Base-by-base conservation (phyloP, 2,329 filamentous ascomycete genomes). In the Colletotrichum somersetense region DNA sequence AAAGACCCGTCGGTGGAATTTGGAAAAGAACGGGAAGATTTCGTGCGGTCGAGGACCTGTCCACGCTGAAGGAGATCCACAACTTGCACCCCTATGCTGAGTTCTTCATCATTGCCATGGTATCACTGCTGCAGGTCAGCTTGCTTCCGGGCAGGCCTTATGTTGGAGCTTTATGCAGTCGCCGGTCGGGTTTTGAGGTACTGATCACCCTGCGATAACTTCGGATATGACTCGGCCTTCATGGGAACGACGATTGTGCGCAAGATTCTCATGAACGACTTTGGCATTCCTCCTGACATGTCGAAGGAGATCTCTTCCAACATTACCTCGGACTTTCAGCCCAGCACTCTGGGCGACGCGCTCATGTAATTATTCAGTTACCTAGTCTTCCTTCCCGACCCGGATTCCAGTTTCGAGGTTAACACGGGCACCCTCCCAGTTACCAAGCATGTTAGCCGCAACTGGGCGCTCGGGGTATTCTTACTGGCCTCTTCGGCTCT, bases 381-480 rank as follows among this genome's bases (percentile, higher is more conserved):
- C 26, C 26, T 77, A 63, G 76, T 42, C 23, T 16, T 20, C 5
- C 18, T 2, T 11, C 10, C 5, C 18, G 6, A 5, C 11, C 35
- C 11, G 14, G 12, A 14, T 5, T 14, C 18, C 18, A 12, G 6
- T 10, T 16, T 44, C 8, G 12, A n/a, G 11, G 8, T 56, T 61
- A 14, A 56, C 23, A 33, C 7, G 3, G 16, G 12, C 8, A 20
- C 2, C 26, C 30, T 30, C 20, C 42, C 53, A 82, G 80, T 83
- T 62, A 84, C 83, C n/a, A 86, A 88, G 73, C 79, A 81, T 26
- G 79, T 87, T 48, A 86, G 87, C 53, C 82, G 87, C 46, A 86
- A 85, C 73, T 85, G 82, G 82, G 85, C 85, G 16, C 81, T 89
- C 85, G 90, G 75, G 89, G 89, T 75, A 81, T 89, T 35, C 84